phyloP scores from a whole-genome alignment of 202 grass and related monocot genomes.

The Saccharum hybrid region DNA sequence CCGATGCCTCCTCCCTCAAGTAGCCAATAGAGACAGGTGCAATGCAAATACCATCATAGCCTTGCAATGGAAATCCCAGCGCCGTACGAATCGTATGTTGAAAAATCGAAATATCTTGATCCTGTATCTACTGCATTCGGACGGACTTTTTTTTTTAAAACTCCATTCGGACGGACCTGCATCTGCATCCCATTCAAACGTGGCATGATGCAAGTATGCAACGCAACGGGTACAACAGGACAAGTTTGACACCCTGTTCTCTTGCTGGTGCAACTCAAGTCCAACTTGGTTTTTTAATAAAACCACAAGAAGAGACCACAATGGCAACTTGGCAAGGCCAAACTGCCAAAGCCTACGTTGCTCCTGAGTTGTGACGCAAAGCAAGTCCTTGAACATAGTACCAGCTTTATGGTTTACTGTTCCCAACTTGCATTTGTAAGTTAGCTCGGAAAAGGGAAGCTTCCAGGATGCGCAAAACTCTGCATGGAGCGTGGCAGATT shows the following conservation, averaged over 20 bases:
- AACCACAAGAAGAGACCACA: not conserved
- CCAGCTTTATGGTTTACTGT: not conserved
- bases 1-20: too few species aligned
- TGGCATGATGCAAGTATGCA: not conserved
- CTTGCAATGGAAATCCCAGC: not conserved
- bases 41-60: not conserved
- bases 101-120: too few species aligned
- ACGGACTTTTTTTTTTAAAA: too few species aligned
- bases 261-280: not conserved
- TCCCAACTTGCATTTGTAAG: not conserved
- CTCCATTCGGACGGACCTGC: not conserved
- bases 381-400: not conserved
- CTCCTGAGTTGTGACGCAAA: conserved; percentile 14
- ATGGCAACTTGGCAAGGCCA: not conserved
- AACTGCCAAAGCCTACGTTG: not conserved
- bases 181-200: not conserved
- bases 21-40: too few species aligned
- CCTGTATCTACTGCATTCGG: not conserved
- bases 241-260: conserved; percentile 12
- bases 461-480: not conserved
- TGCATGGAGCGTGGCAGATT: not conserved
- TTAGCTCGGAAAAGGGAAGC: conserved; percentile 5
- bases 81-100: too few species aligned
- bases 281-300: not conserved
- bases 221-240: not conserved